Base-by-base conservation (phyloP, 225 moss, liverwort and hornwort genomes). In the Physcomitrellopsis africana region DNA sequence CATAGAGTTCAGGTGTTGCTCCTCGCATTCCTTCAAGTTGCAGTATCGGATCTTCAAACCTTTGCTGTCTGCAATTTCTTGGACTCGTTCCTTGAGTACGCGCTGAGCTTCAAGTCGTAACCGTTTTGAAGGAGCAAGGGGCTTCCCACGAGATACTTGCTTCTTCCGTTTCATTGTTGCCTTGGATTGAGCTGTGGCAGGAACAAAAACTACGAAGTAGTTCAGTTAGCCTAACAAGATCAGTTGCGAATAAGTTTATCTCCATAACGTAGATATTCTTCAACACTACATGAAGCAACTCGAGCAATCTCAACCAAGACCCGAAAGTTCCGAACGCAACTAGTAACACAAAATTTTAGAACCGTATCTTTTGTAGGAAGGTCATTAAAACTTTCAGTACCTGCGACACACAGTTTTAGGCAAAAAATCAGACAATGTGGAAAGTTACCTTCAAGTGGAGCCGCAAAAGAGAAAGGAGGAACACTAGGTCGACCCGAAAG, bases 31-130 rank as follows among this genome's bases (percentile, higher is more conserved):
- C 82, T 94, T 99, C 77, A 99, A 78, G 74, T 92, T 94, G 78
- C 97, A 99, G 79, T 93, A 99, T 45, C 93, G 91, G 45, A 99
- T 94, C 84, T 99, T 99, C 72, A 99, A 79, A 15, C 97, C 97
- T 70, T 99, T 99, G 37, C 83, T 93, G 82, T 99, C 97, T 1
- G 97, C 97, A 67, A 99, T 99, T 83, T 94, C 97, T 68, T 99
- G 97, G 20, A 99, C 97, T 61, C 93, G 85, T 73, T 94, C 97
- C 85, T 99, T 99, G 41, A 99, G 80, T 7, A 99, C 97, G 49
- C 97, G 86, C 82, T 99, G 97, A 23, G 97, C 97, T 83, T 99
- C 97, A 14, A 99, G 84, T n/a, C 97, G 91, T 60, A 99, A 80
- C 57, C 89, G 89, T 90, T 99, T 99, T 58, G 97, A 99, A 0